Evolutionary conservation across 2,329 filamentous ascomycete species (phyloP).

Genomic region (Ceratocystis colombiana): DNA sequence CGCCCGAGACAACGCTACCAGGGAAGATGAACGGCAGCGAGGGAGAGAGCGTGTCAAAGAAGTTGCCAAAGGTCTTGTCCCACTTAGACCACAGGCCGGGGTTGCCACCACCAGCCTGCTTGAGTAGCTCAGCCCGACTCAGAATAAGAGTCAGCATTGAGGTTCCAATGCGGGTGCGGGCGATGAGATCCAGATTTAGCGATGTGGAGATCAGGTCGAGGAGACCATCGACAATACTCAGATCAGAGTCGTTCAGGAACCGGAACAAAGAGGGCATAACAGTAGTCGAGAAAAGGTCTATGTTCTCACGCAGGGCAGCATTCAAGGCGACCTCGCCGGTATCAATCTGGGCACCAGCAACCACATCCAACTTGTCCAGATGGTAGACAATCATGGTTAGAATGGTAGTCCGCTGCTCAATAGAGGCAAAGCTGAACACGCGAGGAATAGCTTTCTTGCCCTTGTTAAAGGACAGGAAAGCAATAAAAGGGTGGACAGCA

Average conservation of each 20-base stretch:
- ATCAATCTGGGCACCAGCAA: slow-evolving; percentile 66
- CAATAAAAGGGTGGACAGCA: slow-evolving; percentile 84
- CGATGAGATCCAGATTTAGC: slow-evolving; percentile 73
- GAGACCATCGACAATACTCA: slow-evolving; percentile 84
- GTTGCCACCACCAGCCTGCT: slow-evolving; percentile 61
- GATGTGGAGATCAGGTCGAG: slow-evolving; percentile 75
- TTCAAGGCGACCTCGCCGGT: slow-evolving; percentile 64
- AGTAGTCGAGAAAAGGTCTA: slow-evolving; percentile 78
- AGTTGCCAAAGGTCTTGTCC: slow-evolving; percentile 68
- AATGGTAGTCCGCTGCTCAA: slow-evolving; percentile 87
- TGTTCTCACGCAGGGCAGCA: slow-evolving; percentile 71
- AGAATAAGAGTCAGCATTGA: slow-evolving; percentile 89
- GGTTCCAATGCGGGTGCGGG: slow-evolving; percentile 76
- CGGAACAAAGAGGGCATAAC: slow-evolving; percentile 85
- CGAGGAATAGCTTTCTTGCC: slow-evolving; percentile 93
- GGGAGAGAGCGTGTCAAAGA: slow-evolving; percentile 82
- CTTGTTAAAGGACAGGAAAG: slow-evolving; percentile 86
- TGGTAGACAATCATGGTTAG: slow-evolving; percentile 93
- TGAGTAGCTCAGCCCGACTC: slow-evolving; percentile 85
- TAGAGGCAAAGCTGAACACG: slow-evolving; percentile 84
- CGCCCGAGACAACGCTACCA: slow-evolving; percentile 74
- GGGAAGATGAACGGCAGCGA: slow-evolving; percentile 81
- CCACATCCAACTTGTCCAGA: slow-evolving; percentile 82
- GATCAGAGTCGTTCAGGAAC: slow-evolving; percentile 80
- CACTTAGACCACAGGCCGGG: slow-evolving; percentile 73